Evolutionary conservation across 495 filamentous ascomycete genomes (phyloP), one percentile per base, ranked within the genome.

Genomic region (Aspergillus nanangensis): DNA sequence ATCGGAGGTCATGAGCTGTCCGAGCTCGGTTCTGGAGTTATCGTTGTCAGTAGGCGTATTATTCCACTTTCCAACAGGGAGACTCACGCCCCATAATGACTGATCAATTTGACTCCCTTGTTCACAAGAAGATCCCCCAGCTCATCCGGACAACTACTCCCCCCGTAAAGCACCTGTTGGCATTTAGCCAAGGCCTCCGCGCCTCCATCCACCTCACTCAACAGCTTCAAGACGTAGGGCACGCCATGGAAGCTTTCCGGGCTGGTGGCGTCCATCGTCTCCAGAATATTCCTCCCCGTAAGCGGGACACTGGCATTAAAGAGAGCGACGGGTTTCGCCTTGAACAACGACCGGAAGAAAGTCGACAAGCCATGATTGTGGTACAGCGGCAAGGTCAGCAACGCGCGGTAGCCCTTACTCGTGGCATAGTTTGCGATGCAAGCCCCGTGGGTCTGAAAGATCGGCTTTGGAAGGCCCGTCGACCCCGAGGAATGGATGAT

Each of bases 401-500:
- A 76, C 5, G 62, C 56, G 0, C 62, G 57, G 8, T 62, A 52
- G 0, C 52, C 62, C 31, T 62, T 62, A 34, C 64, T 65, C 40
- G 58, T 61, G 8, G 53, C 51, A 40, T 56, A 62, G 41, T 67
- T 65, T 4, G 73, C 70, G 18, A 69, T 66, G 11, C 69, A 56
- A 31, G 58, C 61, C 15, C 60, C 54, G 41, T 69, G 56, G 8
- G 60, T 60, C 1, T 67, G 51, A 39, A 60, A 57, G 4, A 76
- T 66, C 2, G 78, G 72, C 49, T 82, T 82, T 2, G 78, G 79
- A 10, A 79, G 63, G 2, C 78, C 78, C 2, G 77, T 82, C 4
- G 74, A 78, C 2, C 78, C 79, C 20, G 76, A 79, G 0, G 75
- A 79, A 53, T 81, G 79, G 39, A 75, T 52, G 15, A 81, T 79